A percentile compares a stretch with the other conserved stretches of the same genome.
Conservation (phyloP, 1,284 basidiomycete genomes). For the Lentinula novae-zelandiae region DNA sequence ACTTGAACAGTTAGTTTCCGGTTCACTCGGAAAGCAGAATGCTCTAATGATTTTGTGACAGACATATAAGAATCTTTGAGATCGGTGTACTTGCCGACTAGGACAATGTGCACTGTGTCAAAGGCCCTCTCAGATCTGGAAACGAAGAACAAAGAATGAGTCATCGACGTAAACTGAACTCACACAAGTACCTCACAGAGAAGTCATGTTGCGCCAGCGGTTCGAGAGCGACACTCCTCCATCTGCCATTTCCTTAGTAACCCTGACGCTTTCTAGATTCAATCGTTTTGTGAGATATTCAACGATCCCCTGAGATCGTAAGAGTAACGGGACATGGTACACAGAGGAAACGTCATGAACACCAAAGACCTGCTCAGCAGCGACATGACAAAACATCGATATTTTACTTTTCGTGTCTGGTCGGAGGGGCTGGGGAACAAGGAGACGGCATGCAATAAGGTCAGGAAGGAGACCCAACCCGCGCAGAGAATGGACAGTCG, state of each 20-base stretch:
- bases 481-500: conserved; percentile 91
- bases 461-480: conserved; percentile 94
- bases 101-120: conserved; percentile 86
- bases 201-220: conserved; percentile 85
- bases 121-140: conserved; percentile 87
- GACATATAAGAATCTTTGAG: conserved; percentile 99
- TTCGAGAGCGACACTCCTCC: conserved; percentile 65
- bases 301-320: conserved; percentile 91
- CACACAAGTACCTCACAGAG: conserved; percentile 42
- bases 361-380: conserved; percentile 90
- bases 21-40: conserved; percentile 90
- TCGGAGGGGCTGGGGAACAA: conserved; percentile 72
- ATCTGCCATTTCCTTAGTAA: conserved; percentile 54
- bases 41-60: conserved; percentile 95
- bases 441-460: conserved; percentile 89
- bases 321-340: conserved; percentile 94
- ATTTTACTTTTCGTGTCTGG: conserved; percentile 91
- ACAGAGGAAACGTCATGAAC: conserved; percentile 97
- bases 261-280: conserved; percentile 60
- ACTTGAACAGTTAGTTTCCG: conserved; percentile 82
- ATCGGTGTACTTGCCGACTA: conserved; percentile 98
- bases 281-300: conserved; percentile 83
- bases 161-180: conserved; percentile 1
- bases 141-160: not conserved
- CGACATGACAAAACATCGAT: conserved; percentile 99